Evolutionary conservation across 2,329 filamentous ascomycete species (phyloP).

Genomic region (Nigrospora osmanthi): DNA sequence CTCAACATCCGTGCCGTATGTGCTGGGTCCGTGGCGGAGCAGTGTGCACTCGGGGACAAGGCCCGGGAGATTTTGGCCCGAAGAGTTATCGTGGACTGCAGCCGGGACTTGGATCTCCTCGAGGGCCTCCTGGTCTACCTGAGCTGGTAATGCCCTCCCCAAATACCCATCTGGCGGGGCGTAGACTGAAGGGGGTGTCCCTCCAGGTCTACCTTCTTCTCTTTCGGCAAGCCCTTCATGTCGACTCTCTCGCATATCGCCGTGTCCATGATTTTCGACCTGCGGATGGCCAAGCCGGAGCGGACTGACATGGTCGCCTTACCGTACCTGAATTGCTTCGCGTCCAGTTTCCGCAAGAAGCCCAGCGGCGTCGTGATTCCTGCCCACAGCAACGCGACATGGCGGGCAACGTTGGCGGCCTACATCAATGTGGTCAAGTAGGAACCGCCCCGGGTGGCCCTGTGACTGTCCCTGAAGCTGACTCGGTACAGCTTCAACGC

Average conservation of each 20-base stretch:
- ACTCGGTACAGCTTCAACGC: neutral
- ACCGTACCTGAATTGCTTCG: conserved; percentile 6
- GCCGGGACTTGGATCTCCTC: conserved; percentile 43
- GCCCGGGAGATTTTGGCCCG: conserved; percentile 35
- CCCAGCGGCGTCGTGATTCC: conserved; percentile 3
- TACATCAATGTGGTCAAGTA: conserved; percentile 1
- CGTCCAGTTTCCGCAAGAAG: conserved; percentile 13
- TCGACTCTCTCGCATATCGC: conserved; percentile 34
- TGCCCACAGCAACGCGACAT: conserved; percentile 10
- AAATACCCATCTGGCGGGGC: too few relatives aligned
- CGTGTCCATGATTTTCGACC: conserved; percentile 33
- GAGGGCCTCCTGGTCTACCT: conserved; percentile 38
- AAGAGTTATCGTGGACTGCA: conserved; percentile 38
- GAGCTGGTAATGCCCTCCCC: conserved; percentile 30
- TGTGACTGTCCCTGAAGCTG: too few relatives aligned
- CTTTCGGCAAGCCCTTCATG: conserved; percentile 32
- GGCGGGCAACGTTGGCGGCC: conserved; percentile 9
- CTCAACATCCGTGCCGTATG: conserved; percentile 39
- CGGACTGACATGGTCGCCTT: conserved; percentile 10
- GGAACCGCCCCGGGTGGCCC: too few relatives aligned
- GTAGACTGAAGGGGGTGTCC: conserved; percentile 1
- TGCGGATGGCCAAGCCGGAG: conserved; percentile 29
- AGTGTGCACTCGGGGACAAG: conserved; percentile 28
- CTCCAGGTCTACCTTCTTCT: conserved; percentile 26
- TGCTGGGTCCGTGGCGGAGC: conserved; percentile 30